A percentile compares a stretch with the other conserved stretches of the same genome.
Evolutionary conservation across 225 moss, liverwort and hornwort genomes (phyloP).

Genomic region (Lunularia cruciata): DNA sequence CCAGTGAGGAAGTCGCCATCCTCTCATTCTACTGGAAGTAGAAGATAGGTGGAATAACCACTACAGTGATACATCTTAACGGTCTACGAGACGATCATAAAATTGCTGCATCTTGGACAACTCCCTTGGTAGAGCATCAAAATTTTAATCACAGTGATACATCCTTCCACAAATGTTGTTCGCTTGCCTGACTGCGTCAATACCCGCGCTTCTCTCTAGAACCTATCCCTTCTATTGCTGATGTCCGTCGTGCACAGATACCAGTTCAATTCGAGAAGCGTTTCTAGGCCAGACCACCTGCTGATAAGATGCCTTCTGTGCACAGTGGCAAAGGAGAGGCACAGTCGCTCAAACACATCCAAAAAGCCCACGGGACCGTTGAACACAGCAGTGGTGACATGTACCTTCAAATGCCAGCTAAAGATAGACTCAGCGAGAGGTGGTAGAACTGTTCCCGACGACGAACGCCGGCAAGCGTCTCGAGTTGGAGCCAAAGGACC

Average conservation of each 20-base stretch:
- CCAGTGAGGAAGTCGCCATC: neutral
- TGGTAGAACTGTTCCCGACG: neutral
- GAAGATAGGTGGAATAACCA: neutral
- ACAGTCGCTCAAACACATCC: neutral
- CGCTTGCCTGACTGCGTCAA: neutral
- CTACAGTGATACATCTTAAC: neutral
- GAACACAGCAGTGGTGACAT: neutral
- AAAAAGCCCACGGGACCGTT: neutral
- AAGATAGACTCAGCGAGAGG: no score
- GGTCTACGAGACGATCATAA: neutral
- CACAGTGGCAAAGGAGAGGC: neutral
- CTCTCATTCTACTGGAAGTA: neutral
- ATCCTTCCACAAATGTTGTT: neutral
- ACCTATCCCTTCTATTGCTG: neutral
- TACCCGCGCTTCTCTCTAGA: neutral
- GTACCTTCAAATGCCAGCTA: neutral
- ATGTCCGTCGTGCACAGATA: neutral
- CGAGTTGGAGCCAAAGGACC: neutral
- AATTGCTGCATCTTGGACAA: neutral
- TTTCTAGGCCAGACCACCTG: no score
- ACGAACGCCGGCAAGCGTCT: neutral
- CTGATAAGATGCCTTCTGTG: no score
- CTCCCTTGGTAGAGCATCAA: neutral
- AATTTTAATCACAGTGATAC: neutral
- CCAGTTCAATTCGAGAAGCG: no score